Evolutionary conservation across 2,329 filamentous ascomycete species (phyloP).

Genomic region (Grosmannia serpens): DNA sequence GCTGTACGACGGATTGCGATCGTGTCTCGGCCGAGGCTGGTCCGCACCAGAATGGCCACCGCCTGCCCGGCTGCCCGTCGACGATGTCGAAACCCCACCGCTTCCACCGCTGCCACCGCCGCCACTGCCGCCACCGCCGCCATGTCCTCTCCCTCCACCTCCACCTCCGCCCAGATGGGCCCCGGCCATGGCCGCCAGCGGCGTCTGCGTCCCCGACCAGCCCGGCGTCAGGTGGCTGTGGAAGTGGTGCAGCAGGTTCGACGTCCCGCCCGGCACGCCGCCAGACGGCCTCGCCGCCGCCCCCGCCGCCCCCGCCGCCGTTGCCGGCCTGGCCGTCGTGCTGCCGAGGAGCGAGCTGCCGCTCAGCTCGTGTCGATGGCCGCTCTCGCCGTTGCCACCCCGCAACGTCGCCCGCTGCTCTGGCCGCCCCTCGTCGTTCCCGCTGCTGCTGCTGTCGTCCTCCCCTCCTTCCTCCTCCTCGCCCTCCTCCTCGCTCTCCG

Average conservation of each 20-base stretch:
- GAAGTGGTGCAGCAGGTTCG: conserved; percentile 66
- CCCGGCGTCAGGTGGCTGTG: conserved; percentile 63
- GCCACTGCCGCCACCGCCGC: background rate
- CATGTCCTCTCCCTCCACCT: background rate
- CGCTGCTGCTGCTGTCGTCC: conserved; percentile 17
- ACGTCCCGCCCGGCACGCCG: conserved; percentile 58
- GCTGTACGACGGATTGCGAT: conserved; percentile 18
- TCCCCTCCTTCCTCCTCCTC: conserved; percentile 15
- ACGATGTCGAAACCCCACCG: background rate
- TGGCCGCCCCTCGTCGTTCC: background rate
- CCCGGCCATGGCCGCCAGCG: conserved; percentile 67
- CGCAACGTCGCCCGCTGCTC: background rate
- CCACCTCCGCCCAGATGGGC: conserved; percentile 34
- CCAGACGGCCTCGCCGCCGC: conserved; percentile 29
- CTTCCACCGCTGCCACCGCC: background rate
- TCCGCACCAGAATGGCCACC: background rate
- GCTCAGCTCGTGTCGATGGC: conserved; percentile 17
- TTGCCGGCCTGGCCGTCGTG: conserved; percentile 39
- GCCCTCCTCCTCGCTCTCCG: conserved; percentile 19
- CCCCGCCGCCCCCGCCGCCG: conserved; percentile 49
- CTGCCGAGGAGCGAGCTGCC: conserved; percentile 16
- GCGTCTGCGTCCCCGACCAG: conserved; percentile 66
- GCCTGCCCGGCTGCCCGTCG: background rate
- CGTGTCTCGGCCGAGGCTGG: conserved; percentile 11
- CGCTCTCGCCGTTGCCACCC: conserved; percentile 14